phyloP scores from a whole-genome alignment of 2,329 filamentous ascomycete species.

The Xylariaceae sp. region DNA sequence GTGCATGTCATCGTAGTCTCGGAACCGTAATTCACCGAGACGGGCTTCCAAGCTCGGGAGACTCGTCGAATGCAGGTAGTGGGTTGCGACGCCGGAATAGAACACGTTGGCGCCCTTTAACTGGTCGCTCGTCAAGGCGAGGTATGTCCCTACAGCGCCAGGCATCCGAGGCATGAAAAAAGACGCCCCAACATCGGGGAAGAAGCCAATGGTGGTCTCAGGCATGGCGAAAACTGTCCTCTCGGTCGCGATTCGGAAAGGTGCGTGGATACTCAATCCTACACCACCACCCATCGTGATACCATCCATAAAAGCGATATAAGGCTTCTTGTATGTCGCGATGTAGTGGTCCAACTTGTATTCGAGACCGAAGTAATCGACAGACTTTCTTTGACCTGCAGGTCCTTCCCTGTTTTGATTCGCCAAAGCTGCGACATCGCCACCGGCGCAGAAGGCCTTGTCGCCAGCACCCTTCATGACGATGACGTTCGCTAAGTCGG shows the following conservation, averaged over 20 bases:
- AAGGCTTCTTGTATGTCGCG: constrained; percentile 88
- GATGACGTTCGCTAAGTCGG: constrained; percentile 86
- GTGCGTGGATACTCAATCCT: constrained; percentile 88
- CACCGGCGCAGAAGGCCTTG: constrained; percentile 86
- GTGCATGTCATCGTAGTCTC: constrained; percentile 63
- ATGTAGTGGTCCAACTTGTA: constrained; percentile 96
- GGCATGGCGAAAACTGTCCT: constrained; percentile 97
- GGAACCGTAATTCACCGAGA: constrained; percentile 84
- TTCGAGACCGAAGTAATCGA: constrained; percentile 88
- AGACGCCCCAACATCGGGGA: constrained; percentile 93
- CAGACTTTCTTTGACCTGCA: constrained; percentile 69
- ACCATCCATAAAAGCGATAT: constrained; percentile 93
- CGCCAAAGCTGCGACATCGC: constrained; percentile 81
- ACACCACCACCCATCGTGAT: constrained; percentile 98
- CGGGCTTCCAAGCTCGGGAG: constrained; percentile 77
- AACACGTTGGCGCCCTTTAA: constrained; percentile 81
- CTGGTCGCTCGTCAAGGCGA: constrained; percentile 84
- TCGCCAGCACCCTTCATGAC: constrained; percentile 87
- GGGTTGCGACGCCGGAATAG: constrained; percentile 88
- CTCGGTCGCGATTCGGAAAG: constrained; percentile 94
- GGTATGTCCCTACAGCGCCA: constrained; percentile 82
- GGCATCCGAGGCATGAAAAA: constrained; percentile 93
- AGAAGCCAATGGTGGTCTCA: constrained; percentile 97
- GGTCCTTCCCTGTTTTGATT: constrained; percentile 63
- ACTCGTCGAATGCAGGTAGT: constrained; percentile 90